Evolutionary conservation across 2,329 filamentous ascomycete genomes (phyloP).

Genomic region (Pestalotiopsis sp.): DNA sequence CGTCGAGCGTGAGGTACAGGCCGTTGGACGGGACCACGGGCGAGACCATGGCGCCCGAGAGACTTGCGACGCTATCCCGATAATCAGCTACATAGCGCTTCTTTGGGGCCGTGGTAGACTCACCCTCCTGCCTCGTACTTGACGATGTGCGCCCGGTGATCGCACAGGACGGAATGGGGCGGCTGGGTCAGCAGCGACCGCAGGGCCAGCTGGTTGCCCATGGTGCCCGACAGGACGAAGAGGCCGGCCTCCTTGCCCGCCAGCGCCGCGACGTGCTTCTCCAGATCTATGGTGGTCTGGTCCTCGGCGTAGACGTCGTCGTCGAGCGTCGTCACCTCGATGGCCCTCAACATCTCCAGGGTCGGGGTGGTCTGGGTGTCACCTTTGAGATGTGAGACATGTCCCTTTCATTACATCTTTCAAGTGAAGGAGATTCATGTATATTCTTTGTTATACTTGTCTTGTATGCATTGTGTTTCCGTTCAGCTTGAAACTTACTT

Average conservation of each 20-base stretch:
- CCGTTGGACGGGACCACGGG: slow-evolving; percentile 40
- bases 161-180: slow-evolving; percentile 71
- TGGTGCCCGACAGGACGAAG: slow-evolving; percentile 77
- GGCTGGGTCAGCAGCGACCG: slow-evolving; percentile 71
- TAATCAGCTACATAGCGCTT: not conserved
- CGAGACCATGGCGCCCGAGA: slow-evolving; percentile 67
- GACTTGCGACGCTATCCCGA: slow-evolving; percentile 49
- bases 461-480: not conserved
- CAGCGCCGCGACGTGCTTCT: slow-evolving; percentile 65
- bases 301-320: slow-evolving; percentile 79
- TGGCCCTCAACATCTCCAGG: slow-evolving; percentile 70
- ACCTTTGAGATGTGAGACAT: slow-evolving; percentile 38
- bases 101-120: not conserved
- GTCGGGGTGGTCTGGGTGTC: slow-evolving; percentile 74
- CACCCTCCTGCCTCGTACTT: slow-evolving; percentile 56
- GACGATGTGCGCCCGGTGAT: slow-evolving; percentile 69
- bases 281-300: slow-evolving; percentile 67
- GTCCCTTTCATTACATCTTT: not conserved
- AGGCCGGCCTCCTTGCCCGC: slow-evolving; percentile 69
- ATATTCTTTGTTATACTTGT: too few species aligned
- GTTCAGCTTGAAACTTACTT: slow-evolving; percentile 24
- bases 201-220: slow-evolving; percentile 79
- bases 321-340: slow-evolving; percentile 68
- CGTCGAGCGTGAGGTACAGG: slow-evolving; percentile 44
- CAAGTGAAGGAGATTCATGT: not conserved